Conservation (phyloP, 2,329 filamentous ascomycete species). For the Claviceps sp. region DNA sequence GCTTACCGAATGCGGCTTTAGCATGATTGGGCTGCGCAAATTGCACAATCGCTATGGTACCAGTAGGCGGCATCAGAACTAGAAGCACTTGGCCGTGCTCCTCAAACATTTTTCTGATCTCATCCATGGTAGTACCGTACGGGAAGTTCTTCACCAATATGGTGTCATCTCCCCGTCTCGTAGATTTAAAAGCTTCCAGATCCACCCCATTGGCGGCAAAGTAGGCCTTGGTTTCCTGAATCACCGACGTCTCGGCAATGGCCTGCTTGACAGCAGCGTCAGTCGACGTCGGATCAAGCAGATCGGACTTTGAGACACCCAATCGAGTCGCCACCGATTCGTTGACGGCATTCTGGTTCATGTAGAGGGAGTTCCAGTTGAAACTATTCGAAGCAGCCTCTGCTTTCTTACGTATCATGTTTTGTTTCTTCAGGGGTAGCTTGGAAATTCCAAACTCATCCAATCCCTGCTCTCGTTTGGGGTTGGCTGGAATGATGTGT, state of each 20-base stretch:
- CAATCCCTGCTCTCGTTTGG: conserved; percentile 67
- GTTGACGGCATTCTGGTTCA: conserved; percentile 93
- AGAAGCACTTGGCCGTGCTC: conserved; percentile 70
- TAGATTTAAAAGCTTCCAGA: conserved; percentile 77
- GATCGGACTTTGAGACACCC: conserved; percentile 77
- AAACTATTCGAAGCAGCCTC: conserved; percentile 68
- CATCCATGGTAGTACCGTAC: conserved; percentile 65
- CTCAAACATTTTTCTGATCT: conserved; percentile 69
- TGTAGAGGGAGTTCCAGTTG: conserved; percentile 99
- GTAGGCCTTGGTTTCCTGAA: conserved; percentile 90
- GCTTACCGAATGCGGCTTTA: conserved; percentile 66
- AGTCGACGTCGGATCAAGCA: conserved; percentile 89
- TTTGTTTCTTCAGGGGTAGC: conserved; percentile 86
- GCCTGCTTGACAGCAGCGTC: conserved; percentile 94
- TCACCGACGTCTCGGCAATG: conserved; percentile 88
- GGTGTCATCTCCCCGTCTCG: conserved; percentile 69
- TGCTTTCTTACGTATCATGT: conserved; percentile 72
- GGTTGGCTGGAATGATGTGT: conserved; percentile 74
- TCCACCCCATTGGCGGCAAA: conserved; percentile 82
- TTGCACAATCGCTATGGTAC: conserved; percentile 87
- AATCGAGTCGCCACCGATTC: conserved; percentile 75
- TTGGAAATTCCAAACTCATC: conserved; percentile 87
- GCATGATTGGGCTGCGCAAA: conserved; percentile 69
- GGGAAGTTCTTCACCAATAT: conserved; percentile 94
- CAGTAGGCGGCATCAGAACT: conserved; percentile 82